phyloP scores from a whole-genome alignment of 306 rosid species.

The Vigna angularis region DNA sequence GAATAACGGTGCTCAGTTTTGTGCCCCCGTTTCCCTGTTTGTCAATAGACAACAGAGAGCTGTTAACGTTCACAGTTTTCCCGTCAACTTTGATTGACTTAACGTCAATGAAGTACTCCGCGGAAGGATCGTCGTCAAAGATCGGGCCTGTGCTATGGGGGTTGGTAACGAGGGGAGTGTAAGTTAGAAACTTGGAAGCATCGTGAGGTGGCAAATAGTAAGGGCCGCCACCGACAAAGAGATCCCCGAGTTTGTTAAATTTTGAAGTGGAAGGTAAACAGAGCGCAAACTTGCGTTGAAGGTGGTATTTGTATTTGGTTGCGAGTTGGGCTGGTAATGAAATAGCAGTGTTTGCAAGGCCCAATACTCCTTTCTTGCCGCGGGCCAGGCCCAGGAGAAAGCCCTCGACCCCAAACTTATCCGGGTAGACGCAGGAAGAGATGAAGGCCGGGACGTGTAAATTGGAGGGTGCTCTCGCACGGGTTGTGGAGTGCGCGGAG shows the following conservation, averaged over 20 bases:
- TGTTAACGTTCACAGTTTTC: constrained; percentile 30
- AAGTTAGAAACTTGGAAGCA: constrained; percentile 24
- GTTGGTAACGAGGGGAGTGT: constrained; percentile 42
- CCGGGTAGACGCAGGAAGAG: constrained; percentile 41
- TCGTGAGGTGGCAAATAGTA: constrained; percentile 16
- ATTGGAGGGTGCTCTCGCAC: neutral
- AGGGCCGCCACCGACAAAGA: constrained; percentile 46
- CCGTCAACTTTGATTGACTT: constrained; percentile 47
- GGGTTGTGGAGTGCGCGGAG: neutral
- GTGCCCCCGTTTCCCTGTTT: constrained; percentile 45
- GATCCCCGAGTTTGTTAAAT: constrained; percentile 6
- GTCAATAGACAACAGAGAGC: constrained; percentile 33
- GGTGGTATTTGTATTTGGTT: neutral
- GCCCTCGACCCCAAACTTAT: constrained; percentile 32
- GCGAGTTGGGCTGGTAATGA: constrained; percentile 44
- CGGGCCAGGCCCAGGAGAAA: constrained; percentile 34
- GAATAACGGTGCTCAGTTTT: constrained; percentile 42
- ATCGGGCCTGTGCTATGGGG: constrained; percentile 31
- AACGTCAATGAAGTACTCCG: constrained; percentile 47
- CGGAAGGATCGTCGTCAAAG: constrained; percentile 36
- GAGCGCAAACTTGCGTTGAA: constrained; percentile 42
- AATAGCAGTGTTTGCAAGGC: constrained; percentile 46
- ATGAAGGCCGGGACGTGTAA: neutral
- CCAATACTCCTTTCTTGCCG: constrained; percentile 38
- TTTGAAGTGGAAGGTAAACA: constrained; percentile 47